These are phyloP conservation scores for Emergomyces africanus DNA, from an alignment of 2,329 filamentous ascomycete genomes.

Conservation along the genomic window DNA sequence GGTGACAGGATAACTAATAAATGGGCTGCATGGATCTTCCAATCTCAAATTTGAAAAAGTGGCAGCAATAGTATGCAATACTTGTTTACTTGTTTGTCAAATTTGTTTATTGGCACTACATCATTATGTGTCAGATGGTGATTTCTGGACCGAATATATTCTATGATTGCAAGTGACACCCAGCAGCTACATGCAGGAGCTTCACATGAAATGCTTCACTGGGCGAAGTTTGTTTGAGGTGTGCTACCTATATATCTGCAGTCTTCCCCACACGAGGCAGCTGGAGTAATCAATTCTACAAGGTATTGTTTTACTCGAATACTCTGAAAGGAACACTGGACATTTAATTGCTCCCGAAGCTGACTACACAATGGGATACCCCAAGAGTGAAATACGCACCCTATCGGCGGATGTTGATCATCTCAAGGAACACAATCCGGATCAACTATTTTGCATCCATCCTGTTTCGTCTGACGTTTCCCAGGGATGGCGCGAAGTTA, in stretches of 20 bases:
- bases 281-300: neutral
- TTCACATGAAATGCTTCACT: neutral
- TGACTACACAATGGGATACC: neutral
- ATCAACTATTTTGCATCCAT: conserved; percentile 2
- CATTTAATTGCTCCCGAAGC: neutral
- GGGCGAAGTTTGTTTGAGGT: neutral
- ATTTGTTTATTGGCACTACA: too few species aligned
- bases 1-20: neutral
- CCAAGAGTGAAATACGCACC: neutral
- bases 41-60: neutral
- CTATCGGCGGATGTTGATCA: neutral
- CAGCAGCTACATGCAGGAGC: neutral
- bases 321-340: neutral
- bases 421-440: conserved; percentile 1
- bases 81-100: neutral
- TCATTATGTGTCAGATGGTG: neutral
- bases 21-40: neutral
- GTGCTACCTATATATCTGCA: neutral
- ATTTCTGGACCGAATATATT: neutral
- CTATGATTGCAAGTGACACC: neutral
- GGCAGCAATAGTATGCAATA: neutral
- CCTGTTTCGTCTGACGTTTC: conserved; percentile 2
- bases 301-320: neutral
- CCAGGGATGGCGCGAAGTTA: conserved; percentile 4
- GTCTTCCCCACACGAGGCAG: neutral